phyloP scores from a whole-genome alignment of 495 filamentous ascomycete genomes.

The Xylaria palmicola region DNA sequence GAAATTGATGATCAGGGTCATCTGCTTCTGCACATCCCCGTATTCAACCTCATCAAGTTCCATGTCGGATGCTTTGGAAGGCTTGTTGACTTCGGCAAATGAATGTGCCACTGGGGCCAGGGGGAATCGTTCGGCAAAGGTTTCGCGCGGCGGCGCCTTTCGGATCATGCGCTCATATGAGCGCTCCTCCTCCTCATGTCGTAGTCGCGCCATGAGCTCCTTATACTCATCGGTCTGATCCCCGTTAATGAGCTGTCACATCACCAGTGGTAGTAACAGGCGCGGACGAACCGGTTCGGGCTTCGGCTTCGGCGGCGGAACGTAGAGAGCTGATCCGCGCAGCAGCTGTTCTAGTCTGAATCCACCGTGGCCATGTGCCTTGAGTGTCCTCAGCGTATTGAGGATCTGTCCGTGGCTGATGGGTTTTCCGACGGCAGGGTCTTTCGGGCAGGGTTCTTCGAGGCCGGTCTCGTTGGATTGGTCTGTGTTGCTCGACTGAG shows the following conservation, averaged over 20 bases:
- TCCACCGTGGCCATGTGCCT: conserved; percentile 24
- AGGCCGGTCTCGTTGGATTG: conserved; percentile 12
- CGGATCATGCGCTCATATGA: conserved; percentile 75
- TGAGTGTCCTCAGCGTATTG: conserved; percentile 59
- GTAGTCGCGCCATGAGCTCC: conserved; percentile 81
- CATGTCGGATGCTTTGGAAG: conserved; percentile 35
- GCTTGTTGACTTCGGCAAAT: conserved; percentile 50
- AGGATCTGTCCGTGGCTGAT: conserved; percentile 82
- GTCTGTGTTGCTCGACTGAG: not conserved
- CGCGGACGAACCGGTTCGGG: conserved; percentile 66
- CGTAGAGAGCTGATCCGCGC: conserved; percentile 68
- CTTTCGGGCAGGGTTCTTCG: conserved; percentile 43
- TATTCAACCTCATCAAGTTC: conserved; percentile 59
- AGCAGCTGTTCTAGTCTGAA: conserved; percentile 64
- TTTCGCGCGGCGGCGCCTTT: conserved; percentile 53
- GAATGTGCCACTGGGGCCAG: conserved; percentile 45
- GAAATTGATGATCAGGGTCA: conserved; percentile 73
- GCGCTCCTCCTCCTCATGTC: conserved; percentile 72
- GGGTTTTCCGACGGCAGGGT: conserved; percentile 59
- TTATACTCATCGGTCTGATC: conserved; percentile 80
- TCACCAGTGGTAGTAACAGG: not conserved
- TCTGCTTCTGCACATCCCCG: conserved; percentile 71
- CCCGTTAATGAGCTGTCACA: conserved; percentile 20
- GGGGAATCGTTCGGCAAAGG: conserved; percentile 60
- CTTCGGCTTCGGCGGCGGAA: conserved; percentile 74